Conservation (phyloP, 768 basidiomycete species). For the Phallus indusiatus region DNA sequence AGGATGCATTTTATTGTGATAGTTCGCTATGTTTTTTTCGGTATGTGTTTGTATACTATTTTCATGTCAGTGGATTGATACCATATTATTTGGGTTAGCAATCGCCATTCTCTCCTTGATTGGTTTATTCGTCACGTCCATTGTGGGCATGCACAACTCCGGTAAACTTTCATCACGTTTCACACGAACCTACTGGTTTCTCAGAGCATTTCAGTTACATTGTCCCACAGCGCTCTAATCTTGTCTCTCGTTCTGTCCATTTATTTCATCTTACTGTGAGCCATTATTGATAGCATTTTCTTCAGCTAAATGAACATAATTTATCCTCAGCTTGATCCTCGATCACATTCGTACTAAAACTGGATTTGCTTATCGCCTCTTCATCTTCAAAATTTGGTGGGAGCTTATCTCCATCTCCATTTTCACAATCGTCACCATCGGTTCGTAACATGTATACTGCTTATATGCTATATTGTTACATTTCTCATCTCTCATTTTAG, state of each 20-base stretch:
- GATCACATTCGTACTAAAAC: background rate
- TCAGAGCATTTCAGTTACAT: no score
- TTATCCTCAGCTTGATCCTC: background rate
- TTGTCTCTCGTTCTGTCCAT: background rate
- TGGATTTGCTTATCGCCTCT: background rate
- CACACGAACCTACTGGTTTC: background rate
- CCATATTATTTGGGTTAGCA: background rate
- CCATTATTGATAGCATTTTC: no score
- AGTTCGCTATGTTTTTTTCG: background rate
- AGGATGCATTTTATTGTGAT: constrained; percentile 1
- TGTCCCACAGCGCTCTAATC: no score
- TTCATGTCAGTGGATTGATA: background rate
- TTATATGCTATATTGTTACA: background rate
- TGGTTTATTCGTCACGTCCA: background rate
- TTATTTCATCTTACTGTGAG: background rate
- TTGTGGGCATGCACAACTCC: background rate
- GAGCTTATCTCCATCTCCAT: background rate
- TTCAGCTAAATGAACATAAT: no score
- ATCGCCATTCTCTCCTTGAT: background rate
- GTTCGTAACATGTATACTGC: background rate
- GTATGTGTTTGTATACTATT: background rate
- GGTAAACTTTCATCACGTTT: background rate
- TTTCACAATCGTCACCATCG: background rate
- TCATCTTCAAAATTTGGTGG: constrained; percentile 7
- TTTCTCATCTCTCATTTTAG: background rate